Evolutionary conservation across 768 basidiomycete species (phyloP), one percentile per base, ranked within the genome.

Genomic region (Leucosporidium creatinivorum): DNA sequence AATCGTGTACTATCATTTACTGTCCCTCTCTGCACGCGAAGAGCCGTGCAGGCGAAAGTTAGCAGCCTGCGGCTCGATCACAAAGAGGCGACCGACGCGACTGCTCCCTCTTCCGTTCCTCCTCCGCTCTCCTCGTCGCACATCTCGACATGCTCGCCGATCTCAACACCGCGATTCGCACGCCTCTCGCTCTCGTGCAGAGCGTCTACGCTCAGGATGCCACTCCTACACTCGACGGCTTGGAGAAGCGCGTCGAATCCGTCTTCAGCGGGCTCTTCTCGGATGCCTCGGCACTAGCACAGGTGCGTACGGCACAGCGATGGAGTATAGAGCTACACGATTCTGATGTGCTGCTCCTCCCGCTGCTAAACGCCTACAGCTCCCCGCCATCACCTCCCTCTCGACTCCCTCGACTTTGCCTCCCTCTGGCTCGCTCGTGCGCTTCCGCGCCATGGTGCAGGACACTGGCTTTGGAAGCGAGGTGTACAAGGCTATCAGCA

Each of bases 401-500:
- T 68, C 64, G 30, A 56, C 23, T 6, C 2, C 65, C 0, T 2
- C 61, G 1, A 47, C 58, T n/a, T 47, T 69, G 10, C 71, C 69
- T 0, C 31, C 58, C 1, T 9, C 57, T 0, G 66, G 67, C 47
- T 48, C 72, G 28, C 69, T 77, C 50, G 76, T 75, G 28, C 31
- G 62, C 15, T 76, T 76, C 72, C 67, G 76, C 26, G 73, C 70
- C 33, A 76, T 77, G 76, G 66, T 77, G 4, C 76, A 76, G 62
- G 77, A 77, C 62, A 75, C 77, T 0, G 74, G 74, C 1, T 62
- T 69, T 26, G 73, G 69, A 1, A 70, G 67, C 7, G 76, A 77
- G 64, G 69, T 77, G 31, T 77, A 72, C 69, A 56, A 44, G 15
- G 66, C 68, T 2, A 0, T 61, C 13, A 67, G 67, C 7, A n/a